Evolutionary conservation across 2,329 filamentous ascomycete genomes (phyloP).

Genomic region (Scleromitrula shiraiana): DNA sequence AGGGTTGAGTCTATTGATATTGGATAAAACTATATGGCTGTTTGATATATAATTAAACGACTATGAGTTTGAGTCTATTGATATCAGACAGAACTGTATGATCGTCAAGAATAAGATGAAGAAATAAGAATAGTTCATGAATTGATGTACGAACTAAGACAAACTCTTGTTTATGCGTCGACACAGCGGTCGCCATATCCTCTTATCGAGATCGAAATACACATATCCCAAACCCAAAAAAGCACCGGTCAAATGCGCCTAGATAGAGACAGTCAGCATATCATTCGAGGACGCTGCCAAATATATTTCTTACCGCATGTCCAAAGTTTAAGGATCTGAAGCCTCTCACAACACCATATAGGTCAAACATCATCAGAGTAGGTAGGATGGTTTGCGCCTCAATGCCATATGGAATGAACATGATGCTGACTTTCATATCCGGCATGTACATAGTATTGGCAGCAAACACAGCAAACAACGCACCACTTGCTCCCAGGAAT

Average conservation of each 20-base stretch:
- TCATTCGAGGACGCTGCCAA: neutral
- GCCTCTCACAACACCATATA: neutral
- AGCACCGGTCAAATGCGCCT: slow-evolving; percentile 5
- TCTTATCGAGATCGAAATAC: slow-evolving; percentile 2
- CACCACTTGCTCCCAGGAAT: neutral
- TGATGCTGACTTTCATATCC: neutral
- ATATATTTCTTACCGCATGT: slow-evolving; percentile 2
- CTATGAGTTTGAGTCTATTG: too few species aligned
- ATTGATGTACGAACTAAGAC: too few species aligned
- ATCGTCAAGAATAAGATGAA: too few species aligned
- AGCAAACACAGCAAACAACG: neutral
- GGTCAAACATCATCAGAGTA: neutral
- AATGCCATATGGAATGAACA: slow-evolving; percentile 1
- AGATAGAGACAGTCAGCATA: neutral
- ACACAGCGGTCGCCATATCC: neutral
- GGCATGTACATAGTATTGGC: neutral
- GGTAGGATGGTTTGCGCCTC: neutral
- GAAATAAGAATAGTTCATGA: too few species aligned
- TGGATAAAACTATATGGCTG: too few species aligned
- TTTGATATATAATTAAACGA: too few species aligned
- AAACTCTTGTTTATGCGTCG: neutral
- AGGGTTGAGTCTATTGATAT: too few species aligned
- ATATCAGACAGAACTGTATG: too few species aligned
- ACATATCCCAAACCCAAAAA: slow-evolving; percentile 1
- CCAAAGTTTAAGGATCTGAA: neutral